These are phyloP conservation scores for Pseudoneurospora amorphoporcata DNA, from an alignment of 495 filamentous ascomycete genomes.

Conservation along the genomic window DNA sequence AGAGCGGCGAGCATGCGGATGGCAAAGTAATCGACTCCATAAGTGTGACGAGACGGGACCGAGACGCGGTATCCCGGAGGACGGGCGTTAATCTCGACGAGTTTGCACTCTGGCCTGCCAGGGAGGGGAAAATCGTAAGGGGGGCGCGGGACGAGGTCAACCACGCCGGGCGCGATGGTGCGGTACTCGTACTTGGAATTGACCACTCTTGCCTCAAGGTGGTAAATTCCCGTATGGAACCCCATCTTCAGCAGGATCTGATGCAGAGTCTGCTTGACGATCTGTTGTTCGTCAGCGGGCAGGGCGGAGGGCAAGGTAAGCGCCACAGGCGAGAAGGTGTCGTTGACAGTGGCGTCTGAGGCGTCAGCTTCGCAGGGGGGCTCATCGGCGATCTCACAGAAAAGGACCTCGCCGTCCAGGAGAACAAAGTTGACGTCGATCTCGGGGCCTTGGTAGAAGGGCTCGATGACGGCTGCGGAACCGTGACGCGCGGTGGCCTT, in stretches of 20 bases:
- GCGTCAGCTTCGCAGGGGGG: constrained; percentile 38
- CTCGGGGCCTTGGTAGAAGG: constrained; percentile 35
- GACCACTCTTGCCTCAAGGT: constrained; percentile 23
- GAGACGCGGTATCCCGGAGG: constrained; percentile 24
- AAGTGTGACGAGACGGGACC: constrained; percentile 18
- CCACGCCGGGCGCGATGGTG: constrained; percentile 4
- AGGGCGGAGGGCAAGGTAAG: constrained; percentile 32
- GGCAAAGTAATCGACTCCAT: constrained; percentile 33
- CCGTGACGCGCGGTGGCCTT: constrained; percentile 20
- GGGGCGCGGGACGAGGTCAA: constrained; percentile 8
- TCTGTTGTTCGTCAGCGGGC: constrained; percentile 22
- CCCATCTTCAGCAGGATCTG: constrained; percentile 23
- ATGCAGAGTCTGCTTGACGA: constrained; percentile 18
- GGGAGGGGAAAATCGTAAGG: background rate
- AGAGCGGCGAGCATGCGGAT: constrained; percentile 24
- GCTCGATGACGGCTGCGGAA: constrained; percentile 21
- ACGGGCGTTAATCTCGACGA: constrained; percentile 33
- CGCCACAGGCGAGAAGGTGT: constrained; percentile 28
- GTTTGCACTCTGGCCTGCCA: constrained; percentile 12
- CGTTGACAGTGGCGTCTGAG: constrained; percentile 8
- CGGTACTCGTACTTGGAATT: constrained; percentile 23
- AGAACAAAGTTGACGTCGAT: constrained; percentile 45
- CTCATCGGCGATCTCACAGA: constrained; percentile 42
- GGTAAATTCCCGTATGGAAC: constrained; percentile 24
- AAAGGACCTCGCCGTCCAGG: constrained; percentile 38